Evolutionary conservation across 179 eudicot genomes (phyloP).

Genomic region (Spergularia azorica): DNA sequence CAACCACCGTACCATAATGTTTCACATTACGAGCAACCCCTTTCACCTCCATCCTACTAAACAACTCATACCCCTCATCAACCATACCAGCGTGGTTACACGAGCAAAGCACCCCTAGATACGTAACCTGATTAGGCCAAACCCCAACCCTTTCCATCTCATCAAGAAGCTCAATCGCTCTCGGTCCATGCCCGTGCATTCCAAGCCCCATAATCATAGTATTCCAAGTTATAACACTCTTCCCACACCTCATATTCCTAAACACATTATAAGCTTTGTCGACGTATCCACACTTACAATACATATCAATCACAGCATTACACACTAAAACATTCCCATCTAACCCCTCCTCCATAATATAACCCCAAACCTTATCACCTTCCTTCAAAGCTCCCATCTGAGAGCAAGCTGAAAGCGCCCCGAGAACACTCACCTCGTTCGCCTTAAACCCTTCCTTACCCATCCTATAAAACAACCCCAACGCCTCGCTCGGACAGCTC

Average conservation of each 20-base stretch:
- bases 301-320: conserved; percentile 82
- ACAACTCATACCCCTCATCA: conserved; percentile 63
- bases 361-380: conserved; percentile 54
- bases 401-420: conserved; percentile 77
- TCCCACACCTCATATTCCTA: conserved; percentile 47
- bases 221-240: conserved; percentile 71
- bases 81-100: conserved; percentile 84
- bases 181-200: conserved; percentile 61
- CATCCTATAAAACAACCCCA: conserved; percentile 48
- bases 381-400: conserved; percentile 68
- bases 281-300: conserved; percentile 73
- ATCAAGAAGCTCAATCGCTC: conserved; percentile 60
- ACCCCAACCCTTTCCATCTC: conserved; percentile 43
- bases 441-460: conserved; percentile 41
- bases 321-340: conserved; percentile 58
- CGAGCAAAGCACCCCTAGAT: conserved; percentile 64
- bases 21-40: conserved; percentile 58
- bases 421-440: conserved; percentile 64
- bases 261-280: conserved; percentile 62
- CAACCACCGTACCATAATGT: conserved; percentile 86
- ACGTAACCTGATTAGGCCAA: conserved; percentile 52
- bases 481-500: conserved; percentile 48
- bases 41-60: conserved; percentile 45
- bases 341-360: conserved; percentile 32
- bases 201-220: conserved; percentile 84